phyloP scores from a whole-genome alignment of 371 early-diverging fungal species.

The Rhizopus stolonifer region DNA sequence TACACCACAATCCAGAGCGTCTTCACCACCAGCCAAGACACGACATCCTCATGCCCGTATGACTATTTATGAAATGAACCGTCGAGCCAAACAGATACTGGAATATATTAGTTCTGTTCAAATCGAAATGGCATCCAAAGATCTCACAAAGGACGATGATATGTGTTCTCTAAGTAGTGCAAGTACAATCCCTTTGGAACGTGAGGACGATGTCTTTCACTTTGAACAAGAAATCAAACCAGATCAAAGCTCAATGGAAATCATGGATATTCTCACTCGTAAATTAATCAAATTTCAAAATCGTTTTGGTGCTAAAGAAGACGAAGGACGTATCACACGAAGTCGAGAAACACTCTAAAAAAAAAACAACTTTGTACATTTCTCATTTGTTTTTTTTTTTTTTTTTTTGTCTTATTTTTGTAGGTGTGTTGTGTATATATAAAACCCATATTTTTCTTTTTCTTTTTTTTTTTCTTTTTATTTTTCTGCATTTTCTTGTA shows the following conservation, averaged over 20 bases:
- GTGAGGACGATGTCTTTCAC: constrained; percentile 18
- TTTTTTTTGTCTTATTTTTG: neutral
- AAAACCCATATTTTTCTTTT: neutral
- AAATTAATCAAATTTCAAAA: constrained; percentile 46
- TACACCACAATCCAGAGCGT: constrained; percentile 22
- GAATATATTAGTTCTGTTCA: constrained; percentile 60
- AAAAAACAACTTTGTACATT: constrained; percentile 1
- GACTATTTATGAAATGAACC: constrained; percentile 58
- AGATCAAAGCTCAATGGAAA: constrained; percentile 34
- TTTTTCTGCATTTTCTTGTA: constrained; percentile 7
- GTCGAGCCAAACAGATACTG: constrained; percentile 56
- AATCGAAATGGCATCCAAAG: constrained; percentile 49
- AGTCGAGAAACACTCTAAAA: constrained; percentile 19
- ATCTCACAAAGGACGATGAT: constrained; percentile 5
- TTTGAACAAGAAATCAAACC: constrained; percentile 17
- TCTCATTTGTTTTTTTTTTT: neutral
- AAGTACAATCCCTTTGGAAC: constrained; percentile 23
- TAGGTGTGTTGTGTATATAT: neutral
- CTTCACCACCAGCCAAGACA: constrained; percentile 45
- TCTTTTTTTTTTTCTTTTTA: neutral
- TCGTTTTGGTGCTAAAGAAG: constrained; percentile 34
- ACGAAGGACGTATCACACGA: constrained; percentile 26
- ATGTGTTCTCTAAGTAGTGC: constrained; percentile 31
- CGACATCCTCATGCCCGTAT: constrained; percentile 48
- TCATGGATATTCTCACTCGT: constrained; percentile 46